Evolutionary conservation across 2,329 filamentous ascomycete genomes (phyloP), one percentile per base, ranked within the genome.

Genomic region (Cladophialophora chaetospira): DNA sequence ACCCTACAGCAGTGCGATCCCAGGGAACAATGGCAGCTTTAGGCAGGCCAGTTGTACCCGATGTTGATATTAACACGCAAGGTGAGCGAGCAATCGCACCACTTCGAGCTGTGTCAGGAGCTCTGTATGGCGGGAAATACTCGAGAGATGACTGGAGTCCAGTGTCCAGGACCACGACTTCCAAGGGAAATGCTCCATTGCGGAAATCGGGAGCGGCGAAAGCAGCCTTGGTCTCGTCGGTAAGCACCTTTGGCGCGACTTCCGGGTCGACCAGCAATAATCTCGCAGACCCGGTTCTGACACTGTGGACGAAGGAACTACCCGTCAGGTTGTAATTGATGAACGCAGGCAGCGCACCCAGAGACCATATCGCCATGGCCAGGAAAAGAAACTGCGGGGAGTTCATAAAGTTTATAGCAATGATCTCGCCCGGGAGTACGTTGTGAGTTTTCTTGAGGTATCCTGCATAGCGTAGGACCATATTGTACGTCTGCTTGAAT

Each of bases 21-120:
- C 63, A 66, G 26, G 64, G 52, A n/a, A 65, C 57, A 19, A 62
- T 61, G 2, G 93, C 92, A 0, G 94, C 93, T 75, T 97, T 97
- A 13, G 92, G 93, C 66, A 83, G 79, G 0, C 88, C 89, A 0
- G 94, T 97, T 0, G 94, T 97, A n/a, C 93, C 93, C 0, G 88
- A 93, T 0, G 94, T 99, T 75, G 97, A 97, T 64, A 96, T 92
- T 61, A 96, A 80, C 42, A 88, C 79, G 1, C 83, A 87, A 75
- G 90, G 84, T 56, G 84, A 81, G 5, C 79, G 73, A 5, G 75
- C 67, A 15, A 75, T 72, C 54, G 79, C 71, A 13, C 83, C 79
- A 45, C 74, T 72, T 58, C 86, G 79, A 43, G 78, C 72, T 43
- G 78, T 71, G 70, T 90, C 82, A 10, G 86, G 79, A 29, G 81